Conservation (phyloP, 2,329 filamentous ascomycete species). For the Botrytis galanthina region DNA sequence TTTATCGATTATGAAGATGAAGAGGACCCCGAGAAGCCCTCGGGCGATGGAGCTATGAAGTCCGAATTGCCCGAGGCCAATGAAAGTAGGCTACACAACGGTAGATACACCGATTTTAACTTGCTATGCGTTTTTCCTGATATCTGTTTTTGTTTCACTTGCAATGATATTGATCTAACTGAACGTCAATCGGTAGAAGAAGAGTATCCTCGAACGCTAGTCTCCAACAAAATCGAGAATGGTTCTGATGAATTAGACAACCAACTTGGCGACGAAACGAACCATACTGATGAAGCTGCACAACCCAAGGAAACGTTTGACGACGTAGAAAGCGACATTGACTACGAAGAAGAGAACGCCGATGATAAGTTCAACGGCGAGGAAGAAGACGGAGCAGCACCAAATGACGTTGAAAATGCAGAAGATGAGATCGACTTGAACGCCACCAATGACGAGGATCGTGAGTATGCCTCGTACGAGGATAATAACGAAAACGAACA, state of each 20-base stretch:
- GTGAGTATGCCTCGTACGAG: constrained; percentile 15
- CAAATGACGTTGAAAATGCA: background rate
- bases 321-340: constrained; percentile 31
- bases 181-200: constrained; percentile 31
- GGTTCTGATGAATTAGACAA: background rate
- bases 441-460: constrained; percentile 14
- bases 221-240: constrained; percentile 22
- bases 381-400: background rate
- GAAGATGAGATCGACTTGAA: constrained; percentile 3
- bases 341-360: constrained; percentile 19
- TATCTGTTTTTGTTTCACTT: constrained; percentile 35
- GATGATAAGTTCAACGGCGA: background rate
- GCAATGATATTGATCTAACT: constrained; percentile 28
- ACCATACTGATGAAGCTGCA: background rate
- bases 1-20: constrained; percentile 51
- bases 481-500: constrained; percentile 41
- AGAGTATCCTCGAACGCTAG: constrained; percentile 30
- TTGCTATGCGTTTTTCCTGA: constrained; percentile 30
- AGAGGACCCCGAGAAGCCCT: constrained; percentile 34
- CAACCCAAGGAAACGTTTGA: constrained; percentile 1
- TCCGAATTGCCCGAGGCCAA: constrained; percentile 14
- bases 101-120: constrained; percentile 34
- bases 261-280: background rate
- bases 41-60: constrained; percentile 16
- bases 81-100: constrained; percentile 27